These are phyloP conservation scores for Porphyrellus sp. DNA, from an alignment of 1,284 basidiomycete genomes.

Conservation along the genomic window DNA sequence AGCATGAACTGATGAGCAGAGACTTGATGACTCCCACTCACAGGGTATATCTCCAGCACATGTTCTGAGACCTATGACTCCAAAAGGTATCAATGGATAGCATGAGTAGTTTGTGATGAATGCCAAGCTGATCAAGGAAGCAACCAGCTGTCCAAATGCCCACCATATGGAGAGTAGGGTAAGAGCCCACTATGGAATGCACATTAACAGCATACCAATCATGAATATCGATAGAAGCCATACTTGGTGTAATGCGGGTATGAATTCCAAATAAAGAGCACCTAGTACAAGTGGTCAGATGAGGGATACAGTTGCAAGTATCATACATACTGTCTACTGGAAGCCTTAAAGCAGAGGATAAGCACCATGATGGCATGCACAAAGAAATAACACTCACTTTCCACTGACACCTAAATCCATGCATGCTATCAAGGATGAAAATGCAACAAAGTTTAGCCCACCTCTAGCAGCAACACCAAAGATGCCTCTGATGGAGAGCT, in stretches of 20 bases:
- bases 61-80: constrained; percentile 46
- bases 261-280: constrained; percentile 54
- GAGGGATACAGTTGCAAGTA: not conserved
- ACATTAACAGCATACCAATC: constrained; percentile 4
- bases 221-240: not conserved
- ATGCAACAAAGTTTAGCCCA: constrained; percentile 48
- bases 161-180: constrained; percentile 67
- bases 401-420: constrained; percentile 58
- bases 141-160: constrained; percentile 59
- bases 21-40: constrained; percentile 25
- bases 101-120: constrained; percentile 54
- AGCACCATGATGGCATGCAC: not conserved
- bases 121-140: constrained; percentile 48
- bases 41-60: constrained; percentile 64
- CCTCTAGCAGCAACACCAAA: constrained; percentile 60
- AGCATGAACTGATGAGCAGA: constrained; percentile 1
- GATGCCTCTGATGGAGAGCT: constrained; percentile 51
- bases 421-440: constrained; percentile 50
- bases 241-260: constrained; percentile 51
- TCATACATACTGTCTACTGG: constrained; percentile 49
- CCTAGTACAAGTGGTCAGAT: constrained; percentile 32
- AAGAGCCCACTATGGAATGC: constrained; percentile 48
- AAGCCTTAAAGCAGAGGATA: constrained; percentile 32
- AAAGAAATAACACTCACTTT: constrained; percentile 39
- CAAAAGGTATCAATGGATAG: constrained; percentile 29